Evolutionary conservation across 805 yeast species (phyloP), one percentile per base, ranked within the genome.

Genomic region (Saturnispora quitensis): DNA sequence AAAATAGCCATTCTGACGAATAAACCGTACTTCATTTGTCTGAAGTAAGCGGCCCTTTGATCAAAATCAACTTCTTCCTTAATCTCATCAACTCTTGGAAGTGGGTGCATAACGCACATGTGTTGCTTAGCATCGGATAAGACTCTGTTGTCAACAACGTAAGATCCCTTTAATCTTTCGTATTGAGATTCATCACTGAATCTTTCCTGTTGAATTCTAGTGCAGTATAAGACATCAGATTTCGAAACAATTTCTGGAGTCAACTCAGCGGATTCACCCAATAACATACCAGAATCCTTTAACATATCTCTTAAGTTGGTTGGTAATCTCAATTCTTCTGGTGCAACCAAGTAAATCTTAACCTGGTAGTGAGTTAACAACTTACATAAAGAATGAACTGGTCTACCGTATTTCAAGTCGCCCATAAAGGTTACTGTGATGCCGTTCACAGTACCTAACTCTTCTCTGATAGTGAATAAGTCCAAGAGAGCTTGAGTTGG

Each of bases 1-100:
- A 93, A 78, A 62, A 93, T 75, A 10, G 99, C 99, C 99, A 93
- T 93, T 78, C 99, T 89, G 45, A 95, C 96, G 67, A 84, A 93
- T 68, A 93, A 77, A 56, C 99, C 99, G 68, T 93, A 91, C 71
- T 95, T 86, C 99, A 93, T 93, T 77, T 93, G 98, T 81, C 99
- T 86, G 79, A 93, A 93, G 76, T 93, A 93, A 54, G 99, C 98
- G 58, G 99, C 98, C 71, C 99, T 86, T 71, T 91, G 97, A 72
- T 93, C 99, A 66, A 91, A 93, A 70, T 93, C 99, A 64, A 93
- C 98, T 74, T 93, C 99, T 73, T 90, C 98, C 65, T 86, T 86
- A 62, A 93, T 91, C 74, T 93, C 99, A 63, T 82, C 85, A 58
- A 89, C 90, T 72, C 99, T 86, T 68, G 99, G 99, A 63, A 93